Conservation (phyloP, 1,284 basidiomycete species). For the Fomitopsis schrenkii region DNA sequence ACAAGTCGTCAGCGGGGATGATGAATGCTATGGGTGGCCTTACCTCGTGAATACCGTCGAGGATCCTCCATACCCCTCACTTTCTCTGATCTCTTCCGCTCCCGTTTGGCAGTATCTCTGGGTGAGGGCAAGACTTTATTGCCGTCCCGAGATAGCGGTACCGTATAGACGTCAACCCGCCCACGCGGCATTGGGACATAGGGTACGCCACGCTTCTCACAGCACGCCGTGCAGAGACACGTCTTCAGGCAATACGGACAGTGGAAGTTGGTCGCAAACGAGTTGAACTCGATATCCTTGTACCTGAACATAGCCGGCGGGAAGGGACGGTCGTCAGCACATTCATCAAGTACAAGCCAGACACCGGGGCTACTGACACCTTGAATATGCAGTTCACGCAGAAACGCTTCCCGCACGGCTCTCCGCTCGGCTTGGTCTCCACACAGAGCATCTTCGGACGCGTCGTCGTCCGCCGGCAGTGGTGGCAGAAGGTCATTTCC, state of each 20-base stretch:
- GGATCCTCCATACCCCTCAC: neutral
- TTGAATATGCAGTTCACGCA: constrained; percentile 23
- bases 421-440: constrained; percentile 11
- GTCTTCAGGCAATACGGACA: constrained; percentile 22
- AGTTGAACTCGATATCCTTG: constrained; percentile 20
- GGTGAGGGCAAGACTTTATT: neutral
- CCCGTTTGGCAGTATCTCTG: neutral
- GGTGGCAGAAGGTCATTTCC: constrained; percentile 22
- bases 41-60: neutral
- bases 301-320: constrained; percentile 12
- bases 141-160: no score
- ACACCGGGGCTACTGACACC: constrained; percentile 15
- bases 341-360: no score
- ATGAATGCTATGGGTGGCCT: neutral
- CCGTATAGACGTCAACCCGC: constrained; percentile 1
- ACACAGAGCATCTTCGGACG: constrained; percentile 26
- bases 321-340: no score
- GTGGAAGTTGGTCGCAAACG: constrained; percentile 14
- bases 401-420: constrained; percentile 19
- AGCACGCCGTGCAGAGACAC: constrained; percentile 27
- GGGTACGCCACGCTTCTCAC: constrained; percentile 17
- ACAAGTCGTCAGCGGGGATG: neutral
- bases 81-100: neutral
- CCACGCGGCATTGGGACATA: constrained; percentile 18
- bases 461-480: constrained; percentile 18